phyloP scores from a whole-genome alignment of 106 monocot genomes.

The Dendrobium officinale region DNA sequence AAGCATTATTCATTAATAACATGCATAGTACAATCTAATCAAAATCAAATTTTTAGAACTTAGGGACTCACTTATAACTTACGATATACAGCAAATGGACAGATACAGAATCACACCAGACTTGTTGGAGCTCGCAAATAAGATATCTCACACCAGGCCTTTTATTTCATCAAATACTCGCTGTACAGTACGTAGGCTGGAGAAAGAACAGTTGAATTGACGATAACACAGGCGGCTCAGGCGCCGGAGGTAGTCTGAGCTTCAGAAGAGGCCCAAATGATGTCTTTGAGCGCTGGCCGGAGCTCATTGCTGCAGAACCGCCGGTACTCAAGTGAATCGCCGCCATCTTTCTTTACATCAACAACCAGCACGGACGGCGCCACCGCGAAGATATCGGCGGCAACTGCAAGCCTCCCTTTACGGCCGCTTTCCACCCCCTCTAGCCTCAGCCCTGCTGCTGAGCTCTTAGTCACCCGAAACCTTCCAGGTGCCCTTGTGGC shows the following conservation, averaged over 20 bases:
- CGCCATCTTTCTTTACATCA: constrained; percentile 40
- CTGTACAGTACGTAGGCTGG: too few relatives aligned
- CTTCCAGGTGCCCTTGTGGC: constrained; percentile 19
- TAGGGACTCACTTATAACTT: too few relatives aligned
- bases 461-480: constrained; percentile 17
- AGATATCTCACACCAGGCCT: too few relatives aligned
- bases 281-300: constrained; percentile 59
- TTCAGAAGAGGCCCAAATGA: constrained; percentile 39
- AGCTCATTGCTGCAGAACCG: constrained; percentile 55
- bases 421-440: constrained; percentile 29
- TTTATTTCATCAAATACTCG: too few relatives aligned
- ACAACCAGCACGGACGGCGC: constrained; percentile 42
- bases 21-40: too few relatives aligned
- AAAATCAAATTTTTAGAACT: too few relatives aligned
- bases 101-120: too few relatives aligned
- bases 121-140: too few relatives aligned
- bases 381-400: constrained; percentile 37
- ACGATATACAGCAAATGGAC: too few relatives aligned
- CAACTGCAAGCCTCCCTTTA: constrained; percentile 16
- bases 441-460: constrained; percentile 22
- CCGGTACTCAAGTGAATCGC: constrained; percentile 44
- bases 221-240: too few relatives aligned
- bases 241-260: background rate
- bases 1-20: too few relatives aligned
- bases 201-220: too few relatives aligned